Base-by-base conservation (phyloP, 495 filamentous ascomycete species). In the Penicillium pulvis region DNA sequence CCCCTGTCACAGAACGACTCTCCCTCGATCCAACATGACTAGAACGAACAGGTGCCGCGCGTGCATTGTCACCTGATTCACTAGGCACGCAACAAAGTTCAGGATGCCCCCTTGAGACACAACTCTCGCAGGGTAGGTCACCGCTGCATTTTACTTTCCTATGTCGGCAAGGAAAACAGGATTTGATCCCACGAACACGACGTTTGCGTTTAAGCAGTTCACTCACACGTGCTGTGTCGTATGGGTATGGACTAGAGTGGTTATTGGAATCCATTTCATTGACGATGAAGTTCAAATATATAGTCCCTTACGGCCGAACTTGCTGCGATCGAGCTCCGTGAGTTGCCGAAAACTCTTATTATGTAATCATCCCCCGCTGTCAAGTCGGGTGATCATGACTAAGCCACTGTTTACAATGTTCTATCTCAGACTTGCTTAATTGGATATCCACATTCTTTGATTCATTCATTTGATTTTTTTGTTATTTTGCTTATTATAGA, bases 91-190 rank as follows among this genome's bases (percentile, higher is more conserved):
- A 58, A 63, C 85, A 88, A 49, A 88, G 71, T 64, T 83, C 80
- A 3, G 83, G 72, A 61, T 88, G 85, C 53, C 83, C 80, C 51
- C 85, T 72, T 68, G 83, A 84, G 58, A 86, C 75, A 64, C 85
- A 87, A 60, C 84, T 86, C 57, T 84, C 79, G 61, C 85, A 88
- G 3, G 85, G 85, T 53, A 80, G 73, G 51, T 84, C 79, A 59
- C 86, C 86, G 68, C 86, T 83, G 61, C 85, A 88, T 63, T 84
- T 85, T 14, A 74, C 68, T 55, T 74, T 73, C 45, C 71, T 56
- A 51, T 70, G 65, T 26, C 67, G 64, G 52, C 71, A 73, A 8
- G 71, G 71, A 46, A 71, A 73, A 47, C 71, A 55, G n/a, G 53
- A 55, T 8, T 33, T 45, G 41, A 55, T 55, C 19, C 51, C 44